These are phyloP conservation scores for Brettanomyces sp. DNA, from an alignment of 805 yeast species.

Conservation along the genomic window DNA sequence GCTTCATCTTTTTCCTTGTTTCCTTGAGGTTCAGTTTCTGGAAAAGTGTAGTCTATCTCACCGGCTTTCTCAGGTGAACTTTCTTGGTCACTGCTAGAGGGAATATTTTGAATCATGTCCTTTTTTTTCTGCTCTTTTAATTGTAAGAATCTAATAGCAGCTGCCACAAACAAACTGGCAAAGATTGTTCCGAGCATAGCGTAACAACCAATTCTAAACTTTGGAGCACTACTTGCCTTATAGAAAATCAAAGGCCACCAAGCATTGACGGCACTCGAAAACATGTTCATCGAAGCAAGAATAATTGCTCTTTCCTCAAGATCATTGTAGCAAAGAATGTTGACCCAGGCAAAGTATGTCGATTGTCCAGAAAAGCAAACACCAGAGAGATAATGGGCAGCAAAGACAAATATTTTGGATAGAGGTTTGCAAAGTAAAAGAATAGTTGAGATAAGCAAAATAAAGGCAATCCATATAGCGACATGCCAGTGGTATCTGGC, in stretches of 20 bases:
- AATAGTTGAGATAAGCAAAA: constrained; percentile 32
- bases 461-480: no score
- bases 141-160: constrained; percentile 34
- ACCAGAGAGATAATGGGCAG: constrained; percentile 45
- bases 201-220: constrained; percentile 35
- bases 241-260: constrained; percentile 55
- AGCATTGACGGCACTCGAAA: constrained; percentile 49
- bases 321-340: constrained; percentile 35
- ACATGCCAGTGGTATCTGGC: constrained; percentile 12
- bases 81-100: no score
- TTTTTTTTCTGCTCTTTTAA: constrained; percentile 22
- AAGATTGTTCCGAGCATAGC: constrained; percentile 48
- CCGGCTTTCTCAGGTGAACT: no score
- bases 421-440: constrained; percentile 40
- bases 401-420: constrained; percentile 27
- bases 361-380: no score
- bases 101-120: no score
- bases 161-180: constrained; percentile 31
- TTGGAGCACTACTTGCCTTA: constrained; percentile 34
- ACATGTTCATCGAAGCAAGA: constrained; percentile 32
- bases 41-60: no score
- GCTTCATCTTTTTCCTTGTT: no score
- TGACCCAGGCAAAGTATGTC: constrained; percentile 46
- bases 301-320: constrained; percentile 27
- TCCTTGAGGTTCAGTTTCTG: no score